These are phyloP conservation scores for Tephrocybe sp. DNA, from an alignment of 768 basidiomycete genomes.

Conservation along the genomic window DNA sequence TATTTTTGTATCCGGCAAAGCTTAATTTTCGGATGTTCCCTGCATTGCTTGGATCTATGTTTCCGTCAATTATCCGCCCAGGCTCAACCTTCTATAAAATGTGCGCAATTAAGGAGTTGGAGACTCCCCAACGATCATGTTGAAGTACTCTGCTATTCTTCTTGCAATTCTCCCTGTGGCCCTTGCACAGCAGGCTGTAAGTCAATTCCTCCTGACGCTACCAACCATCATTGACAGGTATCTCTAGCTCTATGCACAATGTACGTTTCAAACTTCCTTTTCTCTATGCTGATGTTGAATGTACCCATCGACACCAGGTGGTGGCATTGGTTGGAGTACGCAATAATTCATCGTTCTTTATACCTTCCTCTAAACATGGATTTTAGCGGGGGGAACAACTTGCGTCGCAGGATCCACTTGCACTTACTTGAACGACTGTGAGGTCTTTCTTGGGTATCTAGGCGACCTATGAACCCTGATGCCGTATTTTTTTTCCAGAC, in stretches of 20 bases:
- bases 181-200: conserved; percentile 22
- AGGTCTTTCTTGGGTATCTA: conserved; percentile 2
- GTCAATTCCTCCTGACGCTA: background rate
- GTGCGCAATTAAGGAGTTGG: background rate
- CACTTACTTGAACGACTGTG: conserved; percentile 30
- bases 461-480: background rate
- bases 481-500: conserved; percentile 14
- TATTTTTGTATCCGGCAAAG: background rate
- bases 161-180: conserved; percentile 12
- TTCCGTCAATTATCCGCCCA: conserved; percentile 6
- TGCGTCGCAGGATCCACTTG: conserved; percentile 34
- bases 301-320: conserved; percentile 12
- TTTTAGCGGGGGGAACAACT: conserved; percentile 28
- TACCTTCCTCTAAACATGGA: background rate
- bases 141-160: conserved; percentile 15
- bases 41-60: background rate
- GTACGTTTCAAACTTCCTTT: conserved; percentile 7
- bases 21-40: conserved; percentile 5
- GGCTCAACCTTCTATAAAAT: background rate
- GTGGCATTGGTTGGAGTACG: conserved; percentile 24
- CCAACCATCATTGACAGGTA: background rate
- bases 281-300: background rate
- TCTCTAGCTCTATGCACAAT: conserved; percentile 18
- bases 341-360: background rate
- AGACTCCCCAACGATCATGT: background rate